Base-by-base conservation (phyloP, 306 rosid genomes). In the Quercus gilva region DNA sequence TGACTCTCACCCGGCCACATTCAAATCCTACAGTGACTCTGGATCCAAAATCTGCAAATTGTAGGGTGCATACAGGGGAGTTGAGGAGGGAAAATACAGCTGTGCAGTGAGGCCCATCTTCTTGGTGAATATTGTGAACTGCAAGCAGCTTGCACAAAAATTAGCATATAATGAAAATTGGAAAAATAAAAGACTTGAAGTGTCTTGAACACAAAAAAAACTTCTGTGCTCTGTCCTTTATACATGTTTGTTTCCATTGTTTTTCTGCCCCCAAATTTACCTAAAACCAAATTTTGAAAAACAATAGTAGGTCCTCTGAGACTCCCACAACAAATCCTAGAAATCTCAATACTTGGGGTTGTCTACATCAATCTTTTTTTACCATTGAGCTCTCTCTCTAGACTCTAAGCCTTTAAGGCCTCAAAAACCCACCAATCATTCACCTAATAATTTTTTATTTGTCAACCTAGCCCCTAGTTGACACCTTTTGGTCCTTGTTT, bases 1-100 rank as follows among this genome's bases (percentile, higher is more conserved):
- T 71, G 78, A 85, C 45, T 37, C 87, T 83, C 79, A 94, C 98
- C 92, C 74, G 87, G 74, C 98, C 98, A 84, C 89, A 67, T 76
- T 91, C 92, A 88, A 88, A 92, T 74, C 96, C 96, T 57, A 92
- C 88, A 18, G 83, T 83, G 78, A 94, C 94, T 82, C 81, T 82
- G 69, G 80, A 81, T 83, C 97, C 96, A 77, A 55, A 79, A 73
- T 83, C 87, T 79, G 82, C 86, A 87, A 90, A 94, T 52, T 85
- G 88, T 53, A 94, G 84, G 76, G 68, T 73, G 80, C 85, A 82
- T 71, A 94, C 79, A 77, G 89, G 84, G 73, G 93, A 94, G 75
- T 80, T 85, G 85, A 85, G 78, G 74, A 91, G 79, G 80, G 92
- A 83, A 87, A 92, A 91, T 76, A 89, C 82, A 60, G 91, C 89